These are phyloP conservation scores for Alternaria dauci DNA, from an alignment of 2,329 filamentous ascomycete species.

Conservation along the genomic window DNA sequence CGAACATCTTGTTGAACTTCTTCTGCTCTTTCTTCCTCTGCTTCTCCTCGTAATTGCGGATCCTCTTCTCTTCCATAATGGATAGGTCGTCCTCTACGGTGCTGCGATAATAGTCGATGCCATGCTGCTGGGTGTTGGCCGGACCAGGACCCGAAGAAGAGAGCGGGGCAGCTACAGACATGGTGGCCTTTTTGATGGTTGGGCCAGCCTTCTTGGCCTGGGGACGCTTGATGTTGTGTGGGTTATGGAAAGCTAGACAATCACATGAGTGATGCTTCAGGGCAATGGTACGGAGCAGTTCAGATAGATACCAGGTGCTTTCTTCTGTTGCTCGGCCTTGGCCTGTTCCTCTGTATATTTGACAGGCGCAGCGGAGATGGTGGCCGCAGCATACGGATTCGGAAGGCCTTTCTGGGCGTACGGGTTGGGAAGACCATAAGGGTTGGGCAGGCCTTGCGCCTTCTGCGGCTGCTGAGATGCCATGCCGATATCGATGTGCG, in stretches of 20 bases:
- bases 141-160: conserved; percentile 27
- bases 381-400: conserved; percentile 39
- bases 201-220: conserved; percentile 37
- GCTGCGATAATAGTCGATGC: conserved; percentile 68
- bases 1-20: conserved; percentile 73
- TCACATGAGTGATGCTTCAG: conserved; percentile 41
- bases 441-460: conserved; percentile 37
- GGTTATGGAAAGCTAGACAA: conserved; percentile 44
- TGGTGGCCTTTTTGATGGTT: conserved; percentile 34
- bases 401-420: conserved; percentile 38
- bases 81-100: conserved; percentile 82
- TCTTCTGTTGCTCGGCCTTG: conserved; percentile 43
- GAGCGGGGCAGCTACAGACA: conserved; percentile 29
- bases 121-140: conserved; percentile 29
- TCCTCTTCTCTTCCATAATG: conserved; percentile 70
- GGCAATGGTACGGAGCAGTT: conserved; percentile 27
- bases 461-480: conserved; percentile 34
- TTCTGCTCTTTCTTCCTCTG: conserved; percentile 67
- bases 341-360: conserved; percentile 41
- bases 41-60: conserved; percentile 74
- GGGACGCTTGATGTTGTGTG: conserved; percentile 46
- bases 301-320: conserved; percentile 46
- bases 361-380: conserved; percentile 41
- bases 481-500: conserved; percentile 30
- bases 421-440: conserved; percentile 40